Conservation (phyloP, 495 filamentous ascomycete genomes). For the Podospora pseudopauciseta region DNA sequence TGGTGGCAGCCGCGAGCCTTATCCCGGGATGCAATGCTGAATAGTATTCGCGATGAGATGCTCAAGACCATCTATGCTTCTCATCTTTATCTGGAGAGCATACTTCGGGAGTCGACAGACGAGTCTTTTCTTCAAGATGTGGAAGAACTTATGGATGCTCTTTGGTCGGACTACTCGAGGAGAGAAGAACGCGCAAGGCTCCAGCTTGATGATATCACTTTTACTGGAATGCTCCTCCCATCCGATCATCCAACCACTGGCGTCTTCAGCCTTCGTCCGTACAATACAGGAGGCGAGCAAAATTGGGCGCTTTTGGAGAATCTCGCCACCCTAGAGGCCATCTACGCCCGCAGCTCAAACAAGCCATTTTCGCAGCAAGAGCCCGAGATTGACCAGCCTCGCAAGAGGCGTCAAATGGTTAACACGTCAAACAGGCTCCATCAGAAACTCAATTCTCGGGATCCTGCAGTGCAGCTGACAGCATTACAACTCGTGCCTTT, state of each 20-base stretch:
- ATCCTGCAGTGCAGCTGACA: conserved; percentile 55
- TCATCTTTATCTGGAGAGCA: conserved; percentile 53
- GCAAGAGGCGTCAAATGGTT: conserved; percentile 62
- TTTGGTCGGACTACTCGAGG: conserved; percentile 69
- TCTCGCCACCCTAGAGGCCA: conserved; percentile 47
- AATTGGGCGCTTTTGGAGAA: conserved; percentile 53
- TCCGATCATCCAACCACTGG: conserved; percentile 32
- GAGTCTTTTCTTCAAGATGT: conserved; percentile 32
- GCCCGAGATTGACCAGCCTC: conserved; percentile 40
- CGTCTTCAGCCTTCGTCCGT: conserved; percentile 49
- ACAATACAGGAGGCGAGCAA: conserved; percentile 45
- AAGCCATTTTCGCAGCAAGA: conserved; percentile 23
- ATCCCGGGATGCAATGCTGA: conserved; percentile 66
- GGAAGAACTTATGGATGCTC: conserved; percentile 55
- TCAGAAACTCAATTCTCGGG: conserved; percentile 54
- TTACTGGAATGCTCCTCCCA: conserved; percentile 41
- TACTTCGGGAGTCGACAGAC: conserved; percentile 31
- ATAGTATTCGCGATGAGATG: conserved; percentile 55
- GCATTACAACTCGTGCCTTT: conserved; percentile 81
- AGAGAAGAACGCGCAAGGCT: conserved; percentile 69
- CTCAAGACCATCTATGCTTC: conserved; percentile 65
- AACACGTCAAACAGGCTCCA: conserved; percentile 58
- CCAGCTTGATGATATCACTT: conserved; percentile 69
- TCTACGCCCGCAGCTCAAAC: conserved; percentile 36
- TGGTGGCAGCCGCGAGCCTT: conserved; percentile 69